These are phyloP conservation scores for Phytophthora ramorum DNA, from an alignment of 352 stramenopile genomes.

Conservation along the genomic window DNA sequence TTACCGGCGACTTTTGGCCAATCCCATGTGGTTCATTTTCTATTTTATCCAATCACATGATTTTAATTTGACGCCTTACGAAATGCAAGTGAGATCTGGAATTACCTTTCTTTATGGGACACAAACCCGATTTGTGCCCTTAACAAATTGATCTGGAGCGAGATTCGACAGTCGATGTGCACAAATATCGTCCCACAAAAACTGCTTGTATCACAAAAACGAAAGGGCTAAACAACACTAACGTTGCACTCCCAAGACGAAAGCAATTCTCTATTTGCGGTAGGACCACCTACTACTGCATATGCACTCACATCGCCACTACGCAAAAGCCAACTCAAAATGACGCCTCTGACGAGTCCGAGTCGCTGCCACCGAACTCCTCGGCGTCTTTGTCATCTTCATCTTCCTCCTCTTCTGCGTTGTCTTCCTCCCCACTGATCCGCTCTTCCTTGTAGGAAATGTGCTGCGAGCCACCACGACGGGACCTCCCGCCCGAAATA, in stretches of 20 bases:
- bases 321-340: conserved; percentile 28
- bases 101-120: neutral
- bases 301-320: conserved; percentile 10
- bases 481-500: conserved; percentile 50
- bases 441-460: conserved; percentile 43
- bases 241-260: neutral
- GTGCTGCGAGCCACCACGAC: conserved; percentile 28
- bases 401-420: conserved; percentile 12
- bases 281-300: conserved; percentile 11
- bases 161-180: neutral
- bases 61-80: neutral
- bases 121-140: neutral
- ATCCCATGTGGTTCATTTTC: neutral
- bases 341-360: conserved; percentile 48
- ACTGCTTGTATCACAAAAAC: neutral
- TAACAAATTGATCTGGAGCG: neutral
- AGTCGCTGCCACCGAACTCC: conserved; percentile 29
- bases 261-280: conserved; percentile 21
- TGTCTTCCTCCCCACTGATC: conserved; percentile 54
- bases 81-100: neutral
- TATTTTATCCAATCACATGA: neutral
- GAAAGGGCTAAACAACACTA: neutral
- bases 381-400: conserved; percentile 19
- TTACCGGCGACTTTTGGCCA: conserved; percentile 27
- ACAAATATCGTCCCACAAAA: neutral